Conservation (phyloP, 2,329 filamentous ascomycete species). For the Aspergillus pseudotamarii region DNA sequence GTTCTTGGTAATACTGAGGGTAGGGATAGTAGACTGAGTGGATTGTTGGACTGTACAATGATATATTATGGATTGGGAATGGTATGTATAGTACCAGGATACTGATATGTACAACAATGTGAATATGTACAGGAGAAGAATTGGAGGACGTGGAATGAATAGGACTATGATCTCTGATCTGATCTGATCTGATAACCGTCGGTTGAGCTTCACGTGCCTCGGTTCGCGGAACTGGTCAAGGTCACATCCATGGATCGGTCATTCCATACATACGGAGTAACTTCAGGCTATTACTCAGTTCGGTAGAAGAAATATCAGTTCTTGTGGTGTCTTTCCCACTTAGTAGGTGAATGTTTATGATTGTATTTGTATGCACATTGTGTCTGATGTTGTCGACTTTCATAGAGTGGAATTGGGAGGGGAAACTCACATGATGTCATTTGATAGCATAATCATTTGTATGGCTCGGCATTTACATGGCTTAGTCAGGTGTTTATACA, state of each 20-base stretch:
- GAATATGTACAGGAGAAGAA: neutral
- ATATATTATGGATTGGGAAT: neutral
- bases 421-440: neutral
- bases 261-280: neutral
- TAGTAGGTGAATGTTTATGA: neutral
- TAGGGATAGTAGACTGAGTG: too few species aligned
- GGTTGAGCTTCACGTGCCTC: conserved; percentile 21
- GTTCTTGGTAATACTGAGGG: neutral
- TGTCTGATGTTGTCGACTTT: neutral
- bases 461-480: neutral
- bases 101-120: neutral
- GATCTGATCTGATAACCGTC: neutral
- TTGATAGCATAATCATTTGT: neutral
- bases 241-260: neutral
- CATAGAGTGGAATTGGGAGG: neutral
- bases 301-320: neutral
- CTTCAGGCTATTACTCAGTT: neutral
- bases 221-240: conserved; percentile 5
- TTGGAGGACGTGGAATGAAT: neutral
- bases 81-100: neutral
- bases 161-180: neutral
- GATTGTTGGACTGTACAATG: neutral
- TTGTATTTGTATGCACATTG: neutral
- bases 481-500: neutral
- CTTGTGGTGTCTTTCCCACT: fast-evolving